Base-by-base conservation (phyloP, 768 basidiomycete genomes). In the Boletus edulis region DNA sequence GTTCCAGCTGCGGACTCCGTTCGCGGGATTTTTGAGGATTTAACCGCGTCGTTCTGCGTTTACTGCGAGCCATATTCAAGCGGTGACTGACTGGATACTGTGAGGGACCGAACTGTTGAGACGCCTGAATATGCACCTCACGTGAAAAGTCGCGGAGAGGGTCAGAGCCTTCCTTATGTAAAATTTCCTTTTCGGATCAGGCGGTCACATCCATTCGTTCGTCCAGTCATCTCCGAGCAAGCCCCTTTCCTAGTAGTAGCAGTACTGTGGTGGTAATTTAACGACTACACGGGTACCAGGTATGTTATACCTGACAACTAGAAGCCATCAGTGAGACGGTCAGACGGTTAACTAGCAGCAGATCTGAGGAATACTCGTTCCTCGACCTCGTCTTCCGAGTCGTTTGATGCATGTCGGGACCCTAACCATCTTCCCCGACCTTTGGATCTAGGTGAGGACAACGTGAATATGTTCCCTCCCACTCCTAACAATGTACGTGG, bases 41-140 rank as follows among this genome's bases (percentile, higher is more conserved):
- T 34, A 66, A 70, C 51, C 78, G 75, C 37, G 74, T 70, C 45
- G 69, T 60, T 57, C 79, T 74, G 52, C 81, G 79, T 63, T 73
- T 76, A 57, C 69, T 66, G 40, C 74, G 77, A 63, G 77, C 72
- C 79, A 81, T 81, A 49, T 53, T 57, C 51, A 46, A 57, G 52
- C 14, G 29, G n/a, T 49, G 49, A 51, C 42, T 40, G 42, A 24
- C 40, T 48, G 35, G 57, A n/a, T 20, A 56, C 63, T 49, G 49
- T 43, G 50, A 39, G 44, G 41, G 46, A 48, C 53, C 20, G 6
- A 27, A 42, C 42, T 2, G 52, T 46, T 22, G 56, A 48, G 58
- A 58, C 44, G 40, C 18, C 29, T 49, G 41, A 44, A 50, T 55
- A 46, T 35, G 42, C 49, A 38, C 45, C 59, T 54, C 54, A 37